Percentiles rank a stretch among this genome's conserved stretches.
phyloP scores from a whole-genome alignment of 2,329 filamentous ascomycete species.

The Elsinoe fawcettii region DNA sequence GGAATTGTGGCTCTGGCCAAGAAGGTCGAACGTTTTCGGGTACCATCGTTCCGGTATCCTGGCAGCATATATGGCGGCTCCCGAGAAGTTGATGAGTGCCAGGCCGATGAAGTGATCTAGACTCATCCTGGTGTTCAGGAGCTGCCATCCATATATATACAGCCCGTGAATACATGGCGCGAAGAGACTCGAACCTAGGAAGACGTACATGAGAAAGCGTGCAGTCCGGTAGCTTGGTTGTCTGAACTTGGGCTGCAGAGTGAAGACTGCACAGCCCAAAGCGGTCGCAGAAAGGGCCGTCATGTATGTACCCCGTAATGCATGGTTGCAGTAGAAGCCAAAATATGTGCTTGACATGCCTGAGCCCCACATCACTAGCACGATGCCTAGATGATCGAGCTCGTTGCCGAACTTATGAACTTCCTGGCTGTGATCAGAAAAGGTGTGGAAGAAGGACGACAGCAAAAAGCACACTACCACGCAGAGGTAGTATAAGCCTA shows the following conservation, averaged over 20 bases:
- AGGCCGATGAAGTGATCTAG: slow-evolving; percentile 36
- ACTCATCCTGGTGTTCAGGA: slow-evolving; percentile 32
- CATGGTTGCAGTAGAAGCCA: slow-evolving; percentile 38
- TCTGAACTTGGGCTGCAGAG: slow-evolving; percentile 33
- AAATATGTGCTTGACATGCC: slow-evolving; percentile 69
- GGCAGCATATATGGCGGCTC: slow-evolving; percentile 33
- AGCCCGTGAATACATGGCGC: slow-evolving; percentile 36
- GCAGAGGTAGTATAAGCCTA: slow-evolving; percentile 34
- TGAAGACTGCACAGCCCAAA: slow-evolving; percentile 32
- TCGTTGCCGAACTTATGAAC: slow-evolving; percentile 78
- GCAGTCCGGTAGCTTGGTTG: slow-evolving; percentile 34
- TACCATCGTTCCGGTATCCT: slow-evolving; percentile 40
- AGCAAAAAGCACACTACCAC: slow-evolving; percentile 33
- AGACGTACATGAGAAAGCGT: slow-evolving; percentile 36
- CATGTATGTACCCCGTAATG: slow-evolving; percentile 30
- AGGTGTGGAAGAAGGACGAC: slow-evolving; percentile 62
- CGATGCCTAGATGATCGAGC: slow-evolving; percentile 84
- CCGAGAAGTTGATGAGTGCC: slow-evolving; percentile 33
- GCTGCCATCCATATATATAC: slow-evolving; percentile 26
- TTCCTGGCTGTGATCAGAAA: slow-evolving; percentile 68
- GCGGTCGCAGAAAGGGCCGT: slow-evolving; percentile 28
- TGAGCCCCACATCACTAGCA: slow-evolving; percentile 76
- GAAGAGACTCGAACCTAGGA: slow-evolving; percentile 37
- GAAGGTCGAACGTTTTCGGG: slow-evolving; percentile 39
- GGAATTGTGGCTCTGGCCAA: slow-evolving; percentile 43